Evolutionary conservation across 257 asterid species (phyloP), one percentile per base, ranked within the genome.

Genomic region (Fraxinus americana): DNA sequence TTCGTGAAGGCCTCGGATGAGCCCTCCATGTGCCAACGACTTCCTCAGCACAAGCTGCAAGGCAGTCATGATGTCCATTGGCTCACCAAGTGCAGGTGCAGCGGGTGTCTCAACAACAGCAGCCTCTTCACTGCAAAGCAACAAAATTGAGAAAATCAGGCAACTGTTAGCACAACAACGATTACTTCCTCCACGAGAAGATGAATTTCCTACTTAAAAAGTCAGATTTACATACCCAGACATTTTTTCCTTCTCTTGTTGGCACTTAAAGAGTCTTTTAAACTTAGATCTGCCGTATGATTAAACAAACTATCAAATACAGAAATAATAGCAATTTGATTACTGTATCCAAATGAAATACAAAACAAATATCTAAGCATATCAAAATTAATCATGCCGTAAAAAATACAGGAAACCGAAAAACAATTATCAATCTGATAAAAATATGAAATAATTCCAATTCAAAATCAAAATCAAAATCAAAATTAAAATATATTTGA

Each of bases 51-150:
- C 90, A 59, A 86, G 84, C 14, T 90, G 94, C 80, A 90, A 67
- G 14, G 92, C 95, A n/a, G 95, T 85, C 90, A 87, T 83, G 61
- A 84, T 85, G 67, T 89, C 94, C 91, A 85, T 88, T 0, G 90
- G 94, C 87, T 89, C 92, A 35, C 91, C 93, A 16, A 88, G 90
- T 72, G 87, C 82, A 1, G 90, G 87, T 35, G 70, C 77, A 32
- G 83, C 84, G 4, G 83, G 72, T 9, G 74, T 75, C 67, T 83
- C 87, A 1, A 67, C 85, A 50, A 36, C 84, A 78, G 70, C 65
- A 10, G 85, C 85, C 72, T 81, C 89, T 54, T 86, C 89, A 57
- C 90, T 86, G 86, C 21, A 74, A 67, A 76, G 13, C 23, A 7
- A 50, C 61, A 38, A n/a, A 43, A 23, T 16, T 10, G 19, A 27